Conservation (phyloP, 108 stramenopile species). For the Pseudonitzschia multiseries region DNA sequence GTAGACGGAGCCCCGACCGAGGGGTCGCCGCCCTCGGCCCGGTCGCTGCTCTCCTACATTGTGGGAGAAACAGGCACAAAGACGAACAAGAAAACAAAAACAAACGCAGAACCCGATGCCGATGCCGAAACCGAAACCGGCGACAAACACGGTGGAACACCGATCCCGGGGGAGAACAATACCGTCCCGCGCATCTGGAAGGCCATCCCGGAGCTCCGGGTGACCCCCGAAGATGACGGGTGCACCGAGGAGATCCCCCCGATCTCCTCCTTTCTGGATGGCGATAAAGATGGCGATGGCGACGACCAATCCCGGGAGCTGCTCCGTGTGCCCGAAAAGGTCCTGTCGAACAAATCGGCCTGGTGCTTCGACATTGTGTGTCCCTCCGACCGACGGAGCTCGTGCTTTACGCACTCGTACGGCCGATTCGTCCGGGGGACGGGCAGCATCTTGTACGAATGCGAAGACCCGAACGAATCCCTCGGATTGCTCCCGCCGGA, state of each 20-base stretch:
- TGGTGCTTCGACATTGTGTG: constrained; percentile 91
- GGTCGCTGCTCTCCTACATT: constrained; percentile 6
- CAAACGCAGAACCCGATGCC: no score
- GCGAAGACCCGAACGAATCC: not conserved
- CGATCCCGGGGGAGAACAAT: not conserved
- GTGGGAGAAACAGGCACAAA: not conserved
- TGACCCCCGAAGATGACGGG: not conserved
- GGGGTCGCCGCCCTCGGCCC: not conserved
- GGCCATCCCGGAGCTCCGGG: constrained; percentile 27
- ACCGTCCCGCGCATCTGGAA: constrained; percentile 5
- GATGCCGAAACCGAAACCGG: no score
- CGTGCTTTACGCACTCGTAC: constrained; percentile 89
- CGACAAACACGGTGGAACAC: not conserved
- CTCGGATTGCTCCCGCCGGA: constrained; percentile 51
- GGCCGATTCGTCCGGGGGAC: constrained; percentile 80
- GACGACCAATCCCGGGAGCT: constrained; percentile 1
- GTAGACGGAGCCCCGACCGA: not conserved
- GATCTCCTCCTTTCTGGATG: constrained; percentile 37
- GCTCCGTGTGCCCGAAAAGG: constrained; percentile 55
- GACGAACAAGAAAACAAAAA: no score
- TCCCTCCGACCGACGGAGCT: constrained; percentile 34
- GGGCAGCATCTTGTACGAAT: constrained; percentile 79
- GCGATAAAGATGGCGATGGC: constrained; percentile 21
- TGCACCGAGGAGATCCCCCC: constrained; percentile 2
- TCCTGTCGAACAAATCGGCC: constrained; percentile 53